Base-by-base conservation (phyloP, 495 filamentous ascomycete species). In the Trichoderma virens region DNA sequence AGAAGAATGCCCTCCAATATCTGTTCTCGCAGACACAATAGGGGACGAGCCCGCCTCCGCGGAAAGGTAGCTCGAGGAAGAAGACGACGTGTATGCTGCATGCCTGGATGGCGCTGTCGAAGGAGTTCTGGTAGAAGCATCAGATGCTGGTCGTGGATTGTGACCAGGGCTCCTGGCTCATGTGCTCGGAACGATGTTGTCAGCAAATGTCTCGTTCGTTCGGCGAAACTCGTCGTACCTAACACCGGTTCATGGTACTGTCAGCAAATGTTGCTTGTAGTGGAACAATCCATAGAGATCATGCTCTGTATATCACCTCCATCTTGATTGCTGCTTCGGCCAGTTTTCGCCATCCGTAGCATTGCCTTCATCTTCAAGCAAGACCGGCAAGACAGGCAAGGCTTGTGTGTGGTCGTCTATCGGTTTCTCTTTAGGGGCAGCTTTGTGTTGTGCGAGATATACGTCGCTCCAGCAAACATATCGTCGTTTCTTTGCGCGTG, bases 231-330 rank as follows among this genome's bases (percentile, higher is more conserved):
- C 90, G 27, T 87, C 83, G 92, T 92, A 97, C 74, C 90, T 86
- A 31, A 85, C 79, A n/a, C 83, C 69, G 91, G 90, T 30, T 84
- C 84, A 54, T 88, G 83, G 28, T 92, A 96, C 90, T 23, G 86
- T 89, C 0, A 91, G 90, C 65, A 90, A 88, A 69, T 95, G 90
- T 70, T 90, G 88, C 76, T 92, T 96, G 76, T 97, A 97, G 73
- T 97, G 93, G 75, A 96, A 88, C n/a, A 96, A 80, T 5, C 91
- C 88, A 72, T 93, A 96, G 20, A 97, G 78, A 65, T 93, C 90
- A 71, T 89, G 86, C 77, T 97, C 92, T 13, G 91, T 90, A 75
- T 92, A 96, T 20, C 88, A 81, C 65, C 91, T 85, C 93, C 92
- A 96, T 65, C 90, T 78, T 8, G 79, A 79, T 74, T 95, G 91